Evolutionary conservation across 139 green algal genomes (phyloP).

Genomic region (Prasinococcaceae sp.): DNA sequence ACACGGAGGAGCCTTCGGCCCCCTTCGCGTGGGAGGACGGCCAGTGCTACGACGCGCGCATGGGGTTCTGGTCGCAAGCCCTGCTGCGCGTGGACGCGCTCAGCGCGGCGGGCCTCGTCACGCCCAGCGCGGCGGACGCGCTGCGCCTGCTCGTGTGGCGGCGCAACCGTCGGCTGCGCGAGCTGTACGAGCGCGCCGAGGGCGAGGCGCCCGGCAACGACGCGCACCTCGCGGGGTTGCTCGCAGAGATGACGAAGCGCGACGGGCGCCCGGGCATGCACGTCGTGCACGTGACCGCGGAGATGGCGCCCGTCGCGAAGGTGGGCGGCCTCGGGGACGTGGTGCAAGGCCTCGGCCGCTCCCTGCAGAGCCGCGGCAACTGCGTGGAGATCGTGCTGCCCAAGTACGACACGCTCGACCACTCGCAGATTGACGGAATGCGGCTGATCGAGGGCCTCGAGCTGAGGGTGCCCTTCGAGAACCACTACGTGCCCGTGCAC

Average conservation of each 20-base stretch:
- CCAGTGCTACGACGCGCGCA: too few species aligned
- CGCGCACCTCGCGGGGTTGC: not conserved
- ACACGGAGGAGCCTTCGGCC: too few species aligned
- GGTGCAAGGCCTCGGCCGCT: conserved; percentile 28
- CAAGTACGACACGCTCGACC: conserved; percentile 42
- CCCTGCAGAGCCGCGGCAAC: conserved; percentile 31
- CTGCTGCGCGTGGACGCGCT: too few species aligned
- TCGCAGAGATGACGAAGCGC: not conserved
- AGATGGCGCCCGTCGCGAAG: conserved; percentile 90
- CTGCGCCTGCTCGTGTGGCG: not conserved
- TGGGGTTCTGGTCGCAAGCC: too few species aligned
- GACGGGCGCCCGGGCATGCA: conserved; percentile 34
- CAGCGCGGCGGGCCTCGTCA: too few species aligned
- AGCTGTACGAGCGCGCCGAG: not conserved
- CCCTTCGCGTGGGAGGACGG: too few species aligned
- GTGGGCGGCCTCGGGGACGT: conserved; percentile 48
- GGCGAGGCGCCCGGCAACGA: not conserved
- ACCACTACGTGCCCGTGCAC: too few species aligned
- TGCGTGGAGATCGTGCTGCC: conserved; percentile 36
- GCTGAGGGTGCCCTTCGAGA: too few species aligned
- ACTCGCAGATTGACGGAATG: conserved; percentile 18
- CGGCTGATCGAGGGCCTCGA: conserved; percentile 23
- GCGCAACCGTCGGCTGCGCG: not conserved
- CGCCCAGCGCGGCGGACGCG: too few species aligned
- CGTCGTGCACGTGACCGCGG: conserved; percentile 80